These are phyloP conservation scores for Penicillium canariense DNA, from an alignment of 495 filamentous ascomycete genomes.

Conservation along the genomic window DNA sequence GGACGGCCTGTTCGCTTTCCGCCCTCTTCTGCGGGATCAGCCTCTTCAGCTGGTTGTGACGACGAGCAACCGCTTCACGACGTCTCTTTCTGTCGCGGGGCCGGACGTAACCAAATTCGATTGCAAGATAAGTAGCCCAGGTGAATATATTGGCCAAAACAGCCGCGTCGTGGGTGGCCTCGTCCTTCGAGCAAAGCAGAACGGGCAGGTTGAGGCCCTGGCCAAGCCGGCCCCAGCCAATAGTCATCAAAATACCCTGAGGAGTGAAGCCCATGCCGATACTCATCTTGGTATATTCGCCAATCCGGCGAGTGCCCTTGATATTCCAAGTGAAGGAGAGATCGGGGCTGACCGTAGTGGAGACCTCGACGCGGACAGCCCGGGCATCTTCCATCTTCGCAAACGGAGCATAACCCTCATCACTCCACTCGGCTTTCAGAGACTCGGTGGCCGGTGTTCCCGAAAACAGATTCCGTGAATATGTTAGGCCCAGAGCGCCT, in stretches of 20 bases:
- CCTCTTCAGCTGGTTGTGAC: conserved; percentile 40
- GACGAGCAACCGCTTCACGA: conserved; percentile 32
- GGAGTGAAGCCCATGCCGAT: conserved; percentile 38
- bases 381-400: conserved; percentile 31
- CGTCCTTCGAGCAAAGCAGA: conserved; percentile 35
- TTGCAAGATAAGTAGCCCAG: conserved; percentile 47
- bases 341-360: conserved; percentile 20
- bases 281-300: conserved; percentile 39
- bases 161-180: conserved; percentile 36
- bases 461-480: conserved; percentile 45
- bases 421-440: conserved; percentile 42
- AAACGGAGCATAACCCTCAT: conserved; percentile 39
- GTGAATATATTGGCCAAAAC: conserved; percentile 44
- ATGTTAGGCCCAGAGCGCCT: conserved; percentile 31
- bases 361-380: conserved; percentile 36
- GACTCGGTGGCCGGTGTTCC: conserved; percentile 32
- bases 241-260: conserved; percentile 37
- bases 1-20: conserved; percentile 52
- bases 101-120: conserved; percentile 49
- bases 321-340: conserved; percentile 36
- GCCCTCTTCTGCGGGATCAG: conserved; percentile 41
- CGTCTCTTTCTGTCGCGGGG: conserved; percentile 38
- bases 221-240: conserved; percentile 43
- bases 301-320: conserved; percentile 37
- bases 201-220: conserved; percentile 44